Evolutionary conservation across 768 basidiomycete species (phyloP).

Genomic region (Rhizopogon sp.): DNA sequence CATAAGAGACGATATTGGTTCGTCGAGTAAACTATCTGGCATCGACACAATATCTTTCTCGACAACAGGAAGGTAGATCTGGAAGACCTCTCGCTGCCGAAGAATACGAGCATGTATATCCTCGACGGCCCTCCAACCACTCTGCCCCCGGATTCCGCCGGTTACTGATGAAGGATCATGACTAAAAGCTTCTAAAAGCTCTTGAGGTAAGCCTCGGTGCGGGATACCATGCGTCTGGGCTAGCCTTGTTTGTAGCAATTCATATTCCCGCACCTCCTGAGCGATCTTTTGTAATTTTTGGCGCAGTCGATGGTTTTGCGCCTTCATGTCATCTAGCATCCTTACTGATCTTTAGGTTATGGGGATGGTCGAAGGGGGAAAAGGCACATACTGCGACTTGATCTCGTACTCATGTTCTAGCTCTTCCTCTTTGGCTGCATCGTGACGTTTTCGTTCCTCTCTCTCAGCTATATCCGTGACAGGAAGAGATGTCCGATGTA

Average conservation of each 20-base stretch:
- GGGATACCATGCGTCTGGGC: slow-evolving; percentile 42
- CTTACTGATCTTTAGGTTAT: slow-evolving; percentile 29
- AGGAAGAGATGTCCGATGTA: slow-evolving; percentile 33
- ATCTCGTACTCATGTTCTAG: slow-evolving; percentile 52
- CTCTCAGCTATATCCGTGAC: neutral
- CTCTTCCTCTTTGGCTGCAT: slow-evolving; percentile 42
- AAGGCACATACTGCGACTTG: slow-evolving; percentile 19
- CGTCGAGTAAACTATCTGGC: slow-evolving; percentile 43
- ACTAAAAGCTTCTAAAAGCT: slow-evolving; percentile 67
- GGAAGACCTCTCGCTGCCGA: slow-evolving; percentile 54
- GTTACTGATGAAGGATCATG: slow-evolving; percentile 79
- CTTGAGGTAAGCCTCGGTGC: slow-evolving; percentile 50
- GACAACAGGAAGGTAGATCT: slow-evolving; percentile 35
- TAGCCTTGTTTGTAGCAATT: slow-evolving; percentile 50
- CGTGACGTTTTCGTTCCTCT: slow-evolving; percentile 20
- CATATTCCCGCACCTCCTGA: slow-evolving; percentile 58
- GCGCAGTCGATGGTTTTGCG: slow-evolving; percentile 64
- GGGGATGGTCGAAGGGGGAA: neutral
- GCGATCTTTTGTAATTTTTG: slow-evolving; percentile 66
- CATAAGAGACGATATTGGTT: slow-evolving; percentile 47
- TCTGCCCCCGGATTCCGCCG: slow-evolving; percentile 52
- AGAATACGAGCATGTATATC: slow-evolving; percentile 62
- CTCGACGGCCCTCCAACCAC: slow-evolving; percentile 71
- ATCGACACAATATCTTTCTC: slow-evolving; percentile 5
- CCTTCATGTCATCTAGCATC: slow-evolving; percentile 50